These are phyloP conservation scores for Periconia sp. DNA, from an alignment of 2,329 filamentous ascomycete species.

Conservation along the genomic window DNA sequence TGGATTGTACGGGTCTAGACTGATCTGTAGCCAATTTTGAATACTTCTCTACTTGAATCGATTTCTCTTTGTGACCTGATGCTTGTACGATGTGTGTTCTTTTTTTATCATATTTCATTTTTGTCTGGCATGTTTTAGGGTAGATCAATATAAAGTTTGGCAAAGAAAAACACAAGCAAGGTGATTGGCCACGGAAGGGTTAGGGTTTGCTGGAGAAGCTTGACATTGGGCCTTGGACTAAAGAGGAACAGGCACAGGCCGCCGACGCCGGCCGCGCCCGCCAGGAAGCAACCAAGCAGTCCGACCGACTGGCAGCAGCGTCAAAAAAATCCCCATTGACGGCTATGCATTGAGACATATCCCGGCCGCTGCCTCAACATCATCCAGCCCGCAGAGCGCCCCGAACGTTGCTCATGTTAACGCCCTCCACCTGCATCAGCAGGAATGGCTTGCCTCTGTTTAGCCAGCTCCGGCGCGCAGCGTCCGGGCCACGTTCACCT, in stretches of 20 bases:
- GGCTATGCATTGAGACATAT: background rate
- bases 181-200: no score
- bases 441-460: constrained; percentile 37
- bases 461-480: constrained; percentile 34
- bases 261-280: background rate
- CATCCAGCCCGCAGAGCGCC: constrained; percentile 21
- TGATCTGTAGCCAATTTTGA: no score
- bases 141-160: no score
- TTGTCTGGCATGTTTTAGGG: no score
- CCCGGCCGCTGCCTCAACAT: constrained; percentile 1
- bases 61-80: no score
- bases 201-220: background rate
- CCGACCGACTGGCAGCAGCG: no score
- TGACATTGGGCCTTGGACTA: background rate
- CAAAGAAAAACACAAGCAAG: no score
- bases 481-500: constrained; percentile 29
- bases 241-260: background rate
- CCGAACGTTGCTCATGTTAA: constrained; percentile 27
- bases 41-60: no score
- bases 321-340: background rate
- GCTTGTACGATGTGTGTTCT: no score
- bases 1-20: background rate
- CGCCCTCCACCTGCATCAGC: constrained; percentile 20
- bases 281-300: background rate
- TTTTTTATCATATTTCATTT: no score